These are phyloP conservation scores for Aspergillus nomiae DNA, from an alignment of 2,329 filamentous ascomycete genomes.

Conservation along the genomic window DNA sequence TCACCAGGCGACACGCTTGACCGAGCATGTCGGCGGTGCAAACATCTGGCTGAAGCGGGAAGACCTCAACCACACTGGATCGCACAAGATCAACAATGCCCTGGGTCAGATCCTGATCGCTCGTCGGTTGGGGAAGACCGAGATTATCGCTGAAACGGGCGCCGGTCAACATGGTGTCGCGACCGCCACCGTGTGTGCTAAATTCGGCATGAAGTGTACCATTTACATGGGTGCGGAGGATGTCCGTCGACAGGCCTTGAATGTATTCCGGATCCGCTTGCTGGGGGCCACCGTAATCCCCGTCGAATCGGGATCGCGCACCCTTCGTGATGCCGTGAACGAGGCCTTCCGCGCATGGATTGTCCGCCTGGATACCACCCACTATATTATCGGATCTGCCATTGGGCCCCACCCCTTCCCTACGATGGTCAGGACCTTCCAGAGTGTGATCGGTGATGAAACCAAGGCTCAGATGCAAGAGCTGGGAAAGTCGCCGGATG, in stretches of 20 bases:
- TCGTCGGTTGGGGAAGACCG: constrained; percentile 79
- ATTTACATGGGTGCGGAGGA: constrained; percentile 98
- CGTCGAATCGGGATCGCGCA: constrained; percentile 80
- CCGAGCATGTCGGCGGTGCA: constrained; percentile 81
- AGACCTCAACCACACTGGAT: constrained; percentile 93
- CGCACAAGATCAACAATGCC: constrained; percentile 98
- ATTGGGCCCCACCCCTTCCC: constrained; percentile 97
- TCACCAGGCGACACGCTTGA: constrained; percentile 81
- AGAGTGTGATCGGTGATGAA: constrained; percentile 89
- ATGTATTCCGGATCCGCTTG: constrained; percentile 94
- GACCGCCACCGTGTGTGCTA: constrained; percentile 90
- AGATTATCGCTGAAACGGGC: constrained; percentile 96
- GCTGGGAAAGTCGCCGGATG: constrained; percentile 83
- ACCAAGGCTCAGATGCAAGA: constrained; percentile 88
- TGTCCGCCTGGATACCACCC: constrained; percentile 80
- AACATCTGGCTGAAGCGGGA: constrained; percentile 97
- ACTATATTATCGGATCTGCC: constrained; percentile 94
- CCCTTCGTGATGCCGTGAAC: constrained; percentile 82
- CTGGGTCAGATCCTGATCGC: constrained; percentile 86
- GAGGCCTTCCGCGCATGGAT: constrained; percentile 92
- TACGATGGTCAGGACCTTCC: constrained; percentile 95
- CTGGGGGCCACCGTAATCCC: constrained; percentile 87
- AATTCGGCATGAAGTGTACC: constrained; percentile 94
- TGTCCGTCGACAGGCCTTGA: constrained; percentile 86
- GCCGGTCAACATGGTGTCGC: constrained; percentile 95